These are phyloP conservation scores for Pythium folliculosum DNA, from an alignment of 352 stramenopile species.

Conservation along the genomic window DNA sequence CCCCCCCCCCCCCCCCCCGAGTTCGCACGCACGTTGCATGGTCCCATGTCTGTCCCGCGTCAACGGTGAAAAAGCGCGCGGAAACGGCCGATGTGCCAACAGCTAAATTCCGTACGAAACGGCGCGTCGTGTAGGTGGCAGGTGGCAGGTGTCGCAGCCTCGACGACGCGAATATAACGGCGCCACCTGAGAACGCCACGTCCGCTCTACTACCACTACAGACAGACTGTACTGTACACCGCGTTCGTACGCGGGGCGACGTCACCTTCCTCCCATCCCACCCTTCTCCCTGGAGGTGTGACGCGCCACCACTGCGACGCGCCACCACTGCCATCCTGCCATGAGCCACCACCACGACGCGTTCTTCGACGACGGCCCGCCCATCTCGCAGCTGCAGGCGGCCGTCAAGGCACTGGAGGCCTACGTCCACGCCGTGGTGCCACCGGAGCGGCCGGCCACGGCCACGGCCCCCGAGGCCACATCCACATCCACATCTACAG, in stretches of 20 bases:
- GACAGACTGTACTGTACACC: not conserved
- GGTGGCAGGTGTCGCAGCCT: constrained; percentile 1
- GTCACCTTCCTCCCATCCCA: not conserved
- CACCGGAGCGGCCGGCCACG: not conserved
- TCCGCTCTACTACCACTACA: too few relatives aligned
- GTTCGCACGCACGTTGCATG: too few relatives aligned
- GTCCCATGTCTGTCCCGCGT: not conserved
- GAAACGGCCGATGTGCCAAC: not conserved
- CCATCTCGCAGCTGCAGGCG: constrained; percentile 42
- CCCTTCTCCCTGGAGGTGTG: not conserved
- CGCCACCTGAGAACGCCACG: not conserved
- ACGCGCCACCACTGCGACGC: not conserved
- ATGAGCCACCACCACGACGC: constrained; percentile 41
- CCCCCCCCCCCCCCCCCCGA: too few relatives aligned
- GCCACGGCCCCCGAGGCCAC: not conserved
- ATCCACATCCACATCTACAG: not conserved
- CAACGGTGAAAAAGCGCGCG: too few relatives aligned
- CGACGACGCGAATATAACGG: not conserved
- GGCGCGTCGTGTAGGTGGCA: not conserved
- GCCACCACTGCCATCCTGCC: not conserved
- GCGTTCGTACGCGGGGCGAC: not conserved
- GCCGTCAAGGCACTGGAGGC: constrained; percentile 39
- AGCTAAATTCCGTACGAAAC: not conserved
- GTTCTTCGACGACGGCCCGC: constrained; percentile 46
- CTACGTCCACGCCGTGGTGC: constrained; percentile 37